Percentiles rank a stretch among this genome's conserved stretches.
phyloP scores from a whole-genome alignment of 1,139 yeast species.

The Saccharomyces pastorianus region DNA sequence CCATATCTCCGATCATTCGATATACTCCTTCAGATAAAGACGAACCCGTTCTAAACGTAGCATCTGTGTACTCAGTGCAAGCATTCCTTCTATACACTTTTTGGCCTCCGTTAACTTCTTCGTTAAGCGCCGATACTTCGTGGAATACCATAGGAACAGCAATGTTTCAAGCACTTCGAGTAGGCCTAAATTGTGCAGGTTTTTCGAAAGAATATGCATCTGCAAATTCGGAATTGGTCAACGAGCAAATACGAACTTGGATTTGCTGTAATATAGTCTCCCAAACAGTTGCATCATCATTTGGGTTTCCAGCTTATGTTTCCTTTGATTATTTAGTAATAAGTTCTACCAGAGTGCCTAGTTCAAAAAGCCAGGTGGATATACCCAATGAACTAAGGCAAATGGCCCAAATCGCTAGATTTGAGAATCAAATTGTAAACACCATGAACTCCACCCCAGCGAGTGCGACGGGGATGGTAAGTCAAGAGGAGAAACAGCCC shows the following conservation, averaged over 20 bases:
- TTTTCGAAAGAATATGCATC: slow-evolving; percentile 46
- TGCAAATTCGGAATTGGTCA: slow-evolving; percentile 41
- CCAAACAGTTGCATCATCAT: slow-evolving; percentile 82
- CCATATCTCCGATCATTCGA: slow-evolving; percentile 82
- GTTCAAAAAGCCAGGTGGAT: slow-evolving; percentile 28
- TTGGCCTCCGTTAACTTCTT: slow-evolving; percentile 95
- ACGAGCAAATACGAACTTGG: slow-evolving; percentile 87
- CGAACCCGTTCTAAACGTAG: slow-evolving; percentile 75
- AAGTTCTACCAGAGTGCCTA: slow-evolving; percentile 28
- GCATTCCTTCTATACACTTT: slow-evolving; percentile 80
- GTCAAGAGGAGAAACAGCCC: slow-evolving; percentile 61
- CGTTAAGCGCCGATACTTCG: slow-evolving; percentile 88
- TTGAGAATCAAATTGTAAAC: slow-evolving; percentile 77
- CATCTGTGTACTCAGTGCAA: slow-evolving; percentile 89
- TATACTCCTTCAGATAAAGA: slow-evolving; percentile 68
- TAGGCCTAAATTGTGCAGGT: slow-evolving; percentile 80
- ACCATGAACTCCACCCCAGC: slow-evolving; percentile 66
- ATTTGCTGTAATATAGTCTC: slow-evolving; percentile 84
- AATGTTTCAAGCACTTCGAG: slow-evolving; percentile 79
- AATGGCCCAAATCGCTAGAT: slow-evolving; percentile 73
- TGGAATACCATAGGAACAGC: slow-evolving; percentile 95
- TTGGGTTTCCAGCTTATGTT: slow-evolving; percentile 90
- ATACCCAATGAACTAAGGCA: slow-evolving; percentile 58
- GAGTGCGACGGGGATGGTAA: slow-evolving; percentile 56
- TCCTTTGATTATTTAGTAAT: slow-evolving; percentile 71